Conservation (phyloP, 2,329 filamentous ascomycete genomes). For the Ceratocystis cubensis region DNA sequence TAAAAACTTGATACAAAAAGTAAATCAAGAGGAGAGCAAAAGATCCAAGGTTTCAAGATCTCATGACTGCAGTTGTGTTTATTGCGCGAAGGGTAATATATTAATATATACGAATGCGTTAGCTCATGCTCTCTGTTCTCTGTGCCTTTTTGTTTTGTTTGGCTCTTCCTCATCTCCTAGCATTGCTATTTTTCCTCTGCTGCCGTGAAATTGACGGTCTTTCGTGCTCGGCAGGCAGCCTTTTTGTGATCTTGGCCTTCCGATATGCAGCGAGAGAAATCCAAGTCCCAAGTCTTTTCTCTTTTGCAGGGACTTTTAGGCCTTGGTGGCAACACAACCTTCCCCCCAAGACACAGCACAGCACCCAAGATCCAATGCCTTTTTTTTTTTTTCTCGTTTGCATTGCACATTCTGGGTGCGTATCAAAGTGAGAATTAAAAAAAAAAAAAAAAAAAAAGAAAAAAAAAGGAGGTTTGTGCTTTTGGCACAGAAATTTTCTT, state of each 20-base stretch:
- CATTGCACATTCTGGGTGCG: neutral
- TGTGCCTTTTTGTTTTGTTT: neutral
- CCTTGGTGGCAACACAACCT: neutral
- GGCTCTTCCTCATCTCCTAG: too few relatives aligned
- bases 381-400: neutral
- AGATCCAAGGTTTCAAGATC: neutral
- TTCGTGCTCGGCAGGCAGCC: neutral
- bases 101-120: neutral
- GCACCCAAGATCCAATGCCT: neutral
- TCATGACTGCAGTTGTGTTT: neutral
- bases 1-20: neutral
- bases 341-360: neutral
- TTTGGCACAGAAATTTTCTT: neutral
- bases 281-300: neutral
- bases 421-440: neutral
- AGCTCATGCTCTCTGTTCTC: neutral
- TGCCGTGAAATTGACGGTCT: neutral
- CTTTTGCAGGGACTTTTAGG: constrained; percentile 4
- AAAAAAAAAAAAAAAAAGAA: neutral
- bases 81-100: neutral
- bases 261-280: neutral
- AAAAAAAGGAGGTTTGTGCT: neutral
- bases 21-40: neutral
- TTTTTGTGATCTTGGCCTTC: neutral
- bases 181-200: too few relatives aligned